Evolutionary conservation across 768 basidiomycete genomes (phyloP), one percentile per base, ranked within the genome.

Genomic region (Pleurotus tuber-regium): DNA sequence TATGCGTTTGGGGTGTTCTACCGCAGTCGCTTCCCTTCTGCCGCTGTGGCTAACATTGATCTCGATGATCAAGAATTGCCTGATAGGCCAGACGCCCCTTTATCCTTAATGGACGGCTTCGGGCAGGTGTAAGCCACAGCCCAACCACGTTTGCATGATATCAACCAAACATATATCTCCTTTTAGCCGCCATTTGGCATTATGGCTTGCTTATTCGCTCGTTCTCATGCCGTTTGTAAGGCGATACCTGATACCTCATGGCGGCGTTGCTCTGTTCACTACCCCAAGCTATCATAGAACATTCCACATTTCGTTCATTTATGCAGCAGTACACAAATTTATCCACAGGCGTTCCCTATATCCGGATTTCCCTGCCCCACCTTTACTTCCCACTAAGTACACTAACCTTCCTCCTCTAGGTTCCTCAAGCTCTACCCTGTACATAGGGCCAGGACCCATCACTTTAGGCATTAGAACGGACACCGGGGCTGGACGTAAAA

Each of bases 11-110:
- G 46, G 26, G 31, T 30, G 46, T 33, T 33, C 46, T 47, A 47
- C 46, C 46, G 46, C 46, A 38, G 16, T 33, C 31, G 46, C 46
- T 47, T 47, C 46, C 46, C 31, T 47, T 47, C 46, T 47, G 46
- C 46, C 46, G 46, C 46, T 30, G 46, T 30, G 14, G 33, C 31
- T n/a, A 31, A 18, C 29, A 33, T 14, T 21, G 6, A 44, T 44
- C 43, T 44, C 26, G 43, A 44, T 44, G 43, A 44, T 44, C 25
- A 44, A 12, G 14, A 24, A 42, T 19, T 42, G 23, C 23, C 40
- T 24, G 35, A 16, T 38, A 19, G n/a, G 23, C 40, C 40, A 12
- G 23, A 21, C 40, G 18, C 23, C 16, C 23, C 9, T 23, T 42
- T 14, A 14, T 42, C 18, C 23, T 42, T 44, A n/a, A 19, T 44